Base-by-base conservation (phyloP, 352 stramenopile genomes). In the Globisporangium lucens region DNA sequence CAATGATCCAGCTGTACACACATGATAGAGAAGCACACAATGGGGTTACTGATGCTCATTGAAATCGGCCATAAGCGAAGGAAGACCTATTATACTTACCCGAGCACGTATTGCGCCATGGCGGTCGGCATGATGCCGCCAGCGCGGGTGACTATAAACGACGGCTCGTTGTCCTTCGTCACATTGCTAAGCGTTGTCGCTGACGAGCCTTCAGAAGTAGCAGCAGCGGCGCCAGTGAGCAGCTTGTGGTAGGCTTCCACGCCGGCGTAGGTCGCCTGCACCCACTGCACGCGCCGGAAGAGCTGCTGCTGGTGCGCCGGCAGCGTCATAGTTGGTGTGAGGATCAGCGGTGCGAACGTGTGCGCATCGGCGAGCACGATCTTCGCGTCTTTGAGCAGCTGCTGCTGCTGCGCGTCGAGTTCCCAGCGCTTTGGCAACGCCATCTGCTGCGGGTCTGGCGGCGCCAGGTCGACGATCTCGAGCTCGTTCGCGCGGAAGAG, bases 51-150 rank as follows among this genome's bases (percentile, higher is more conserved):
- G 49, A 4, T 1, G n/a, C 12, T 57, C 24, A 57, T 7, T 30
- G 24, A 35, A 15, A 13, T 17, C 52, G 12, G 30, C 30, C 30
- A 33, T 6, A 33, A 33, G 30, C 30, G 30, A 33, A 33, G 5
- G 30, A 33, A 33, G 30, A 33, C 2, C 71, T 33, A 33, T 33
- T 33, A 33, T 33, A 33, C 30, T 20, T 68, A 85, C 68, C 83
- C 83, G 59, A 90, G 77, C 5, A 88, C 83, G 56, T 87, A 91
- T 66, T 91, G 82, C 13, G 83, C 82, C 71, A 91, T 82, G 46
- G 78, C 80, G 7, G 53, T 61, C 8, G 71, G 67, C 75, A 85
- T 89, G 69, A 89, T 77, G 6, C 83, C 83, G 12, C 83, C 82
- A 3, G 82, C 83, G 36, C 83, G 80, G 10, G 83, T 89, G 22